Conservation (phyloP, 495 filamentous ascomycete species). For the Pyrenula aspistea region DNA sequence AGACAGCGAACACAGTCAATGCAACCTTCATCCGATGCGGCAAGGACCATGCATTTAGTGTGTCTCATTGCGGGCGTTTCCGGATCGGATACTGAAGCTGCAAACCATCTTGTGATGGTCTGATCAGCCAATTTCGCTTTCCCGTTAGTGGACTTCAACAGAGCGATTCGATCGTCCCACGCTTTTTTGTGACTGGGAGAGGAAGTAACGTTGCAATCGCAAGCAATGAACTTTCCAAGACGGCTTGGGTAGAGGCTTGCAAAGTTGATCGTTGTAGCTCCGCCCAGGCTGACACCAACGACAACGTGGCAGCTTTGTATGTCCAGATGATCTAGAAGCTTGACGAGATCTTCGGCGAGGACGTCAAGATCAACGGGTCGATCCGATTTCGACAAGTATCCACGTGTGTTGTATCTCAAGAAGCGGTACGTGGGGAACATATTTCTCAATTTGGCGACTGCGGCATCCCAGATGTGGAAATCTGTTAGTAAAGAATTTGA, state of each 20-base stretch:
- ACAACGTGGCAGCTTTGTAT: conserved; percentile 47
- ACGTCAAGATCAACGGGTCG: conserved; percentile 50
- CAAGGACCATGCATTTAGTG: conserved; percentile 47
- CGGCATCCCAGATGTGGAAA: conserved; percentile 64
- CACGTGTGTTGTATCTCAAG: conserved; percentile 59
- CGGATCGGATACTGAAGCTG: neutral
- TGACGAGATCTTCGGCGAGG: conserved; percentile 51
- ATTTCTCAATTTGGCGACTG: conserved; percentile 33
- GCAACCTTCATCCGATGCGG: conserved; percentile 59
- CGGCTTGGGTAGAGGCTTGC: conserved; percentile 51
- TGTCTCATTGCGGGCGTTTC: conserved; percentile 10
- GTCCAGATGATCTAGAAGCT: conserved; percentile 44
- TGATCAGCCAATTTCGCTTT: conserved; percentile 36
- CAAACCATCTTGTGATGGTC: conserved; percentile 65
- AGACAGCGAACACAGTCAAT: conserved; percentile 42
- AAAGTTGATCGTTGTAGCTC: conserved; percentile 59
- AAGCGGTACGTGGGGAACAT: conserved; percentile 37
- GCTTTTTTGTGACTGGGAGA: conserved; percentile 58
- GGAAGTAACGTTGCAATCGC: conserved; percentile 62
- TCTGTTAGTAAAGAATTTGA: conserved; percentile 65
- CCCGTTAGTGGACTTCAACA: conserved; percentile 33
- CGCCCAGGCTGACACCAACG: conserved; percentile 68
- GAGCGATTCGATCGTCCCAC: conserved; percentile 62
- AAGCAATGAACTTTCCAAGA: conserved; percentile 51
- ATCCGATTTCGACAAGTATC: conserved; percentile 32